A percentile compares a stretch with the other conserved stretches of the same genome.
Evolutionary conservation across 208 protist species (phyloP).

Genomic region (Leishmania amazonensis): DNA sequence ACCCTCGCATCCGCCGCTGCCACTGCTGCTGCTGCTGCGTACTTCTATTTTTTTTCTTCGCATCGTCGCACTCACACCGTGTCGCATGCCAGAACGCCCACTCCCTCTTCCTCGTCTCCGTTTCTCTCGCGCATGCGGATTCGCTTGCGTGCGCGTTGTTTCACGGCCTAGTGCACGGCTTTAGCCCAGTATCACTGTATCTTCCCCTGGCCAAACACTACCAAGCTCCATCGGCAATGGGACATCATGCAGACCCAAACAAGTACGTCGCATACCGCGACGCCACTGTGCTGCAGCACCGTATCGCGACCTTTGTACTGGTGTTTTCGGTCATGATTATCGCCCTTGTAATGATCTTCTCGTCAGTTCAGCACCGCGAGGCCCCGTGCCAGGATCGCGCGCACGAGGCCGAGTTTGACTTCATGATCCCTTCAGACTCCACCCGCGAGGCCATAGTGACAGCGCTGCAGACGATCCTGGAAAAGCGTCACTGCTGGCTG

Average conservation of each 20-base stretch:
- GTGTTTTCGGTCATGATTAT: conserved; percentile 70
- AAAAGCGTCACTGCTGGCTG: conserved; percentile 21
- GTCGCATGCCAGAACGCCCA: background rate
- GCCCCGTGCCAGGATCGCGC: conserved; percentile 75
- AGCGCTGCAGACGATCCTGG: conserved; percentile 34
- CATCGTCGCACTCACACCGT: too few species aligned
- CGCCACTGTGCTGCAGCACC: conserved; percentile 46
- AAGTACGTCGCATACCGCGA: conserved; percentile 45
- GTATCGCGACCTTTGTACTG: conserved; percentile 72
- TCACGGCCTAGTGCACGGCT: background rate
- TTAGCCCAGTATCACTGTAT: background rate
- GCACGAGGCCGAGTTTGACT: conserved; percentile 41
- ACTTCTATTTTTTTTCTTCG: too few species aligned
- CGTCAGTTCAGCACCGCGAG: conserved; percentile 61
- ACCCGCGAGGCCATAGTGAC: conserved; percentile 35
- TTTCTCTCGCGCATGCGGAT: too few species aligned
- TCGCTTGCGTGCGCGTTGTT: background rate
- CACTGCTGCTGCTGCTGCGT: too few species aligned
- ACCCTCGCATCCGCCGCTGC: too few species aligned
- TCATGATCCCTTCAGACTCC: conserved; percentile 27
- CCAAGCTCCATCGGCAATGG: conserved; percentile 20
- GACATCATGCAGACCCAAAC: conserved; percentile 41
- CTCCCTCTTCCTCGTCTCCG: background rate
- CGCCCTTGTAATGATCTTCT: conserved; percentile 58
- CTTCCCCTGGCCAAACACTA: too few species aligned